A percentile compares a stretch with the other conserved stretches of the same genome.
Conservation (phyloP, 176 grass and related monocot species). For the Phoenix roebelenii region DNA sequence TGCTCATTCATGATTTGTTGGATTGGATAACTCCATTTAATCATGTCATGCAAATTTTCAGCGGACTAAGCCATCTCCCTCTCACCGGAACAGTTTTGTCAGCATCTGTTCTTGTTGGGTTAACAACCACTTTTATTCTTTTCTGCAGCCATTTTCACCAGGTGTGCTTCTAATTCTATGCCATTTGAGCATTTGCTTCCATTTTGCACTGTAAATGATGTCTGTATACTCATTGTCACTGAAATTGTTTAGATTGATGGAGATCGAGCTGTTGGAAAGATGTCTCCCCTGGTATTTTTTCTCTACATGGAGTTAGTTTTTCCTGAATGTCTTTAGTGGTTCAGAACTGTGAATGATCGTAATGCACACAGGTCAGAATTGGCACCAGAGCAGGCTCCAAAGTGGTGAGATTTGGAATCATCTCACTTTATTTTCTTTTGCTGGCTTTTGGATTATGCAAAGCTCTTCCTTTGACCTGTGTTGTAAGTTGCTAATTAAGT, state of each 20-base stretch:
- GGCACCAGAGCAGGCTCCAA: slow-evolving; percentile 50
- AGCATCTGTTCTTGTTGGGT: slow-evolving; percentile 75
- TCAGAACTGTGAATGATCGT: not conserved
- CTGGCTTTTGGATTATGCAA: slow-evolving; percentile 38
- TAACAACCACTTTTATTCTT: slow-evolving; percentile 91
- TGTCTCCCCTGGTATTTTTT: slow-evolving; percentile 75
- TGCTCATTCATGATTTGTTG: slow-evolving; percentile 2
- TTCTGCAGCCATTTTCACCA: slow-evolving; percentile 99
- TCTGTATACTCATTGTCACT: slow-evolving; percentile 9
- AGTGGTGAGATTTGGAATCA: slow-evolving; percentile 38
- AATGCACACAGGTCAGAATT: slow-evolving; percentile 54
- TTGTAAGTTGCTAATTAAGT: slow-evolving; percentile 31
- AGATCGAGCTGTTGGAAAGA: slow-evolving; percentile 74
- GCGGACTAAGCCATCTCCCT: slow-evolving; percentile 39
- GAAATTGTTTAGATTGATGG: slow-evolving; percentile 56
- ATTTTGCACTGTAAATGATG: not conserved
- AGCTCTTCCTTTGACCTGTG: slow-evolving; percentile 54
- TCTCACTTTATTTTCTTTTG: slow-evolving; percentile 47
- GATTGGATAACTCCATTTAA: not conserved
- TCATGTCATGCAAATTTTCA: slow-evolving; percentile 28
- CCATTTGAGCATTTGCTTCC: not conserved
- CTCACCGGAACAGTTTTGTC: slow-evolving; percentile 47
- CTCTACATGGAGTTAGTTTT: not conserved
- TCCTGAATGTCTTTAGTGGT: not conserved
- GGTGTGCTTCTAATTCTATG: slow-evolving; percentile 20